phyloP scores from a whole-genome alignment of 805 yeast genomes.

The Pichia insulana region DNA sequence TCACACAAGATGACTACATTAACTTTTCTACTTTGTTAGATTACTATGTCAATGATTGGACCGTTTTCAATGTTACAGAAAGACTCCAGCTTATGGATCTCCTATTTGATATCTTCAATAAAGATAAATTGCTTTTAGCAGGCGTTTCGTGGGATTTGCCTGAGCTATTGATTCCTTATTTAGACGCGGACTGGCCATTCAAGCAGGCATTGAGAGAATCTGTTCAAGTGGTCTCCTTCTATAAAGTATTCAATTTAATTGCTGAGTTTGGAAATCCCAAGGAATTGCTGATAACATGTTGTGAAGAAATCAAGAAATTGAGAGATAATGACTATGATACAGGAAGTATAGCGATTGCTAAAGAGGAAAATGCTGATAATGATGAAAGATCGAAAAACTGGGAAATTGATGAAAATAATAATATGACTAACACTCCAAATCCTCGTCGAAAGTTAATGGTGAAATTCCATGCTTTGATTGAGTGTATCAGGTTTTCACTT shows the following conservation, averaged over 20 bases:
- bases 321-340: slow-evolving; percentile 6
- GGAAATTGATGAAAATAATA: neutral
- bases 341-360: neutral
- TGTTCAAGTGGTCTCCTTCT: slow-evolving; percentile 29
- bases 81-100: slow-evolving; percentile 39
- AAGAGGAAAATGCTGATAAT: neutral
- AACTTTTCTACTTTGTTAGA: slow-evolving; percentile 70
- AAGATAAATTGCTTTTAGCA: slow-evolving; percentile 41
- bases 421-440: neutral
- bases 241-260: slow-evolving; percentile 52
- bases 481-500: slow-evolving; percentile 51
- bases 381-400: neutral
- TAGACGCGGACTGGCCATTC: slow-evolving; percentile 31
- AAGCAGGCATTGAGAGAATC: slow-evolving; percentile 28
- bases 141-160: slow-evolving; percentile 95
- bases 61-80: slow-evolving; percentile 39
- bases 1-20: slow-evolving; percentile 49
- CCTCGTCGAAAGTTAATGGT: neutral
- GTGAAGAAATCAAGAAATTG: slow-evolving; percentile 49
- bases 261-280: slow-evolving; percentile 71
- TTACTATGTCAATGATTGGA: slow-evolving; percentile 43
- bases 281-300: slow-evolving; percentile 62
- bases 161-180: slow-evolving; percentile 45
- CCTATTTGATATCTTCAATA: slow-evolving; percentile 36
- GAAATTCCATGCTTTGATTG: slow-evolving; percentile 58